phyloP scores from a whole-genome alignment of 1,139 yeast genomes.

The Kazachstania sp. region DNA sequence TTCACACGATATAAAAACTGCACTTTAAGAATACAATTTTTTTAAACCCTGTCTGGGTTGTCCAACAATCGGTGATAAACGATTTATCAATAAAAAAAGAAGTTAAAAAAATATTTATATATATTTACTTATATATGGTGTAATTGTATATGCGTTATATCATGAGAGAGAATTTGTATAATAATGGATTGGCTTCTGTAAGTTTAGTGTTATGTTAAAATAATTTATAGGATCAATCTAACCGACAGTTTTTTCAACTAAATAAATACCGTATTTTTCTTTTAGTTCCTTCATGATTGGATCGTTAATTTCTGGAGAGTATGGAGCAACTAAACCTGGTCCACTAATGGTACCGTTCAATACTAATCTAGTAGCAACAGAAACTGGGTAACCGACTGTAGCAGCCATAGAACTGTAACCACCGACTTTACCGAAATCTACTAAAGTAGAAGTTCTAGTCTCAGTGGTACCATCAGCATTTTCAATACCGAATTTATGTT shows the following conservation, averaged over 20 bases:
- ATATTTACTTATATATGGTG: too few species aligned
- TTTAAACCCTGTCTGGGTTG: too few species aligned
- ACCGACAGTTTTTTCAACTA: constrained; percentile 70
- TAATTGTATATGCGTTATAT: background rate
- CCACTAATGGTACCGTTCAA: constrained; percentile 70
- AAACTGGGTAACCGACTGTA: constrained; percentile 96
- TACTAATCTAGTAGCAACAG: constrained; percentile 85
- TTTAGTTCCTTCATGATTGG: constrained; percentile 87
- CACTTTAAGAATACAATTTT: too few species aligned
- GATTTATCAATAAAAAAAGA: too few species aligned
- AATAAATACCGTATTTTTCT: constrained; percentile 79
- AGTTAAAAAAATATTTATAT: too few species aligned
- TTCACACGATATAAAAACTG: too few species aligned
- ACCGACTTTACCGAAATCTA: constrained; percentile 89
- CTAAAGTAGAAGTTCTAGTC: constrained; percentile 89
- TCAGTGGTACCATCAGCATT: constrained; percentile 91
- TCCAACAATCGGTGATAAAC: too few species aligned
- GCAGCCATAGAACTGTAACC: constrained; percentile 99
- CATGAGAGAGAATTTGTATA: background rate
- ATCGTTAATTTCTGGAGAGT: constrained; percentile 79
- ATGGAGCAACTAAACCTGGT: constrained; percentile 90
- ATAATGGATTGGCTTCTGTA: background rate
- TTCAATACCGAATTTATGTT: constrained; percentile 95
- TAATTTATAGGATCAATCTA: background rate
- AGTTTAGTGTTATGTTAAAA: background rate